Evolutionary conservation across 805 yeast genomes (phyloP).

Genomic region (Candida ficus): DNA sequence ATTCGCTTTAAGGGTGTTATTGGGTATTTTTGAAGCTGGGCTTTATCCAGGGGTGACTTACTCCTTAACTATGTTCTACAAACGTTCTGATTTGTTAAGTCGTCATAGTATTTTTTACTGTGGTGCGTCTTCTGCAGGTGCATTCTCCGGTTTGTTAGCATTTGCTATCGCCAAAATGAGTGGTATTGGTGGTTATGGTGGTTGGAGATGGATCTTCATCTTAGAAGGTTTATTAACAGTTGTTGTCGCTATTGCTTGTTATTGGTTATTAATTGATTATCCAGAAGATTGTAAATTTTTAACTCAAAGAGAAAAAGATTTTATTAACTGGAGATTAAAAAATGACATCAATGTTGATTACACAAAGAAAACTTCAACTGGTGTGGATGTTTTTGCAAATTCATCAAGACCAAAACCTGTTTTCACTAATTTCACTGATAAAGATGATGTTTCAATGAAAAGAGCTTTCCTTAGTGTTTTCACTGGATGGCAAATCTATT

Average conservation of each 20-base stretch:
- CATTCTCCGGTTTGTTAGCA: slow-evolving; percentile 39
- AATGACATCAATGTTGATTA: slow-evolving; percentile 11
- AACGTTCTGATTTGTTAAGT: slow-evolving; percentile 31
- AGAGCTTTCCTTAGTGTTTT: slow-evolving; percentile 20
- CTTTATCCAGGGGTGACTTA: slow-evolving; percentile 37
- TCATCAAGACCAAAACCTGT: slow-evolving; percentile 9
- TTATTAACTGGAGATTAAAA: slow-evolving; percentile 19
- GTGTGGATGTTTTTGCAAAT: slow-evolving; percentile 3
- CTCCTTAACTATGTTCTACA: slow-evolving; percentile 35
- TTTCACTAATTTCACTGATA: slow-evolving; percentile 11
- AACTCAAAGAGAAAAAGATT: slow-evolving; percentile 29
- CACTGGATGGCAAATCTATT: slow-evolving; percentile 29
- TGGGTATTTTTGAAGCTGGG: slow-evolving; percentile 40
- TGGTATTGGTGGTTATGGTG: slow-evolving; percentile 31
- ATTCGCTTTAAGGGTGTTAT: slow-evolving; percentile 37
- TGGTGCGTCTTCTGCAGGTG: slow-evolving; percentile 40
- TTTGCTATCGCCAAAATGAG: slow-evolving; percentile 31
- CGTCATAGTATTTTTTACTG: slow-evolving; percentile 35
- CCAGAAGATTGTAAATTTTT: slow-evolving; percentile 43
- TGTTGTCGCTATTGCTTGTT: slow-evolving; percentile 33
- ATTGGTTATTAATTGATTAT: slow-evolving; percentile 33
- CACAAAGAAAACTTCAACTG: background rate
- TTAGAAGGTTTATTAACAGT: slow-evolving; percentile 23
- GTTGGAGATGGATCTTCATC: slow-evolving; percentile 43
- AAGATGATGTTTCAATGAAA: slow-evolving; percentile 12